phyloP scores from a whole-genome alignment of 331 rosid species.

The Malus hybrid region DNA sequence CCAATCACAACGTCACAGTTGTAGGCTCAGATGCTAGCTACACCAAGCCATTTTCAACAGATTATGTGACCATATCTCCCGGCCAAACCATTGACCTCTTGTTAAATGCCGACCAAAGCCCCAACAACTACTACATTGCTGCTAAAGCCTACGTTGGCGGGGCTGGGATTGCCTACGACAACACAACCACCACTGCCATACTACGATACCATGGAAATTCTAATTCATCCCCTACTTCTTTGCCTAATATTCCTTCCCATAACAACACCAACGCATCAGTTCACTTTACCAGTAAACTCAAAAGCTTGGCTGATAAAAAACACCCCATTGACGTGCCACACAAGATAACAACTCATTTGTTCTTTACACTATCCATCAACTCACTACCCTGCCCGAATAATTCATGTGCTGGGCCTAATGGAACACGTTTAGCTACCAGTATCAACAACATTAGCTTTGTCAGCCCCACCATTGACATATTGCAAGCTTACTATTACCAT shows the following conservation, averaged over 20 bases:
- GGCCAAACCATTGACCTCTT: slow-evolving; percentile 46
- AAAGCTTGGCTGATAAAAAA: slow-evolving; percentile 18
- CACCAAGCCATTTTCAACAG: no score
- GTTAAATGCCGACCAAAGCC: slow-evolving; percentile 29
- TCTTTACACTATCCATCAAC: slow-evolving; percentile 27
- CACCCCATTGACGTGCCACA: slow-evolving; percentile 21
- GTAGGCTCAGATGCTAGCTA: no score
- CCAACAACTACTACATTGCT: slow-evolving; percentile 37
- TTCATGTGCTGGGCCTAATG: slow-evolving; percentile 31
- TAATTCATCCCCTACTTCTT: slow-evolving; percentile 9
- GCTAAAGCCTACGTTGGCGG: slow-evolving; percentile 15
- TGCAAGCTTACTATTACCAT: slow-evolving; percentile 41
- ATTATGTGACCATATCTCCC: no score
- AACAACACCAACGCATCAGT: slow-evolving; percentile 31
- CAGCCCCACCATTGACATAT: slow-evolving; percentile 16
- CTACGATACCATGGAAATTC: slow-evolving; percentile 13
- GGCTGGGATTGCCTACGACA: not conserved
- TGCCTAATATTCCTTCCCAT: slow-evolving; percentile 28
- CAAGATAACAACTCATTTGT: slow-evolving; percentile 11
- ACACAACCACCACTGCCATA: slow-evolving; percentile 35
- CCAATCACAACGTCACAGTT: no score
- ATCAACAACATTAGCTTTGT: slow-evolving; percentile 43
- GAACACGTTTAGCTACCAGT: slow-evolving; percentile 22
- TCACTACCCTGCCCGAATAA: slow-evolving; percentile 12
- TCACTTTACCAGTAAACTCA: slow-evolving; percentile 19